Evolutionary conservation across 345 rosid genomes (phyloP), one percentile per base, ranked within the genome.

Genomic region (Melastoma malabathricum): DNA sequence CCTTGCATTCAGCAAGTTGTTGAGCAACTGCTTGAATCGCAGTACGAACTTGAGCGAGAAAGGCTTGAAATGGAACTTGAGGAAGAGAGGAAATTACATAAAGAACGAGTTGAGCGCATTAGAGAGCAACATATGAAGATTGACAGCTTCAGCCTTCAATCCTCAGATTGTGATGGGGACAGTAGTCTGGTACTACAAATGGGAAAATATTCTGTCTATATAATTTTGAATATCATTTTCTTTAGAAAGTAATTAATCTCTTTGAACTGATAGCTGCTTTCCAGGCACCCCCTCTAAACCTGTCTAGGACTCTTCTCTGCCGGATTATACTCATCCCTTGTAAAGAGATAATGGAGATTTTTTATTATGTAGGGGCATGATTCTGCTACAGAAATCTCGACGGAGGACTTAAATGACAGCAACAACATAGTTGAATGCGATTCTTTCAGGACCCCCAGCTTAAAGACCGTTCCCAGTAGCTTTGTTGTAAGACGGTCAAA

Each of bases 21-120:
- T 39, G 51, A 18, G 15, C 48, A 18, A 22, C 55, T 44, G 53
- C 18, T 52, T 38, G 55, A 47, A 65, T 56, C 70, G 57, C 81
- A 92, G 96, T 92, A 80, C 66, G 98, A 92, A 71, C 69, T 79
- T 52, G 96, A 84, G 57, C 75, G 78, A 47, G 98, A 87, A 65
- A 87, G 82, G 63, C 93, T 92, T 20, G 89, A 77, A 75, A 71
- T 59, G 68, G 85, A 87, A 62, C 75, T 92, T 44, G 84, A 87
- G 67, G 90, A 84, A 65, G 89, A 82, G 78, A 82, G 87, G 70
- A 74, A 74, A 72, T 82, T 79, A 23, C 95, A 78, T 23, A 76
- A 68, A 64, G 83, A 82, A 55, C 83, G 74, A 29, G 89, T 81
- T 20, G 74, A 72, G 59, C 54, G 72, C 70, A 68, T 82, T 70